These are phyloP conservation scores for Cicer chorassanicum DNA, from an alignment of 306 rosid genomes.

Conservation along the genomic window DNA sequence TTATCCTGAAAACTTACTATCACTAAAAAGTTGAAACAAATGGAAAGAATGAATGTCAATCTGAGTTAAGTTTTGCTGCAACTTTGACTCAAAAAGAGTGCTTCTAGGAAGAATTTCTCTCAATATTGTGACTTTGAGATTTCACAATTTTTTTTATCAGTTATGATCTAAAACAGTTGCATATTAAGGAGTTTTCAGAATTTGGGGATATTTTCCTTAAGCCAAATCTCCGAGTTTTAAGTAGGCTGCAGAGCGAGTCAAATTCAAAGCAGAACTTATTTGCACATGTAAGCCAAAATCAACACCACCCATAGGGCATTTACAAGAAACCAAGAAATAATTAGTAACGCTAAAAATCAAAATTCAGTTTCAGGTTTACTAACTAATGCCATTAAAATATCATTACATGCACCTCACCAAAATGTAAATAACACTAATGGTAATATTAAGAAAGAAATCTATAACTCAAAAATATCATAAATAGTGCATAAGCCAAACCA, in stretches of 20 bases:
- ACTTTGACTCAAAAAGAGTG: not conserved
- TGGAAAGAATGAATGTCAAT: not conserved
- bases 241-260: not conserved
- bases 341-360: not conserved
- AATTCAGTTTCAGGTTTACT: slow-evolving; percentile 21
- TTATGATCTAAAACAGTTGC: not conserved
- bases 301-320: not conserved
- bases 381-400: not conserved
- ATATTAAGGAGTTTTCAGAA: no score
- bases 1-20: not conserved
- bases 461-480: not conserved
- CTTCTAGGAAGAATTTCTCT: not conserved
- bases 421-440: not conserved
- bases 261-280: not conserved
- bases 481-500: slow-evolving; percentile 31
- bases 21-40: no score
- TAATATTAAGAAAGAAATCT: slow-evolving; percentile 20
- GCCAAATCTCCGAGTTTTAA: not conserved
- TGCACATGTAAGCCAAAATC: not conserved
- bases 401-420: slow-evolving; percentile 32
- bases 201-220: not conserved
- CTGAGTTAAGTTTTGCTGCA: not conserved
- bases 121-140: not conserved
- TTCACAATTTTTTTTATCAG: not conserved
- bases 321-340: slow-evolving; percentile 25